These are phyloP conservation scores for Umbelopsis isabellina DNA, from an alignment of 192 early-diverging fungal species.

Conservation along the genomic window DNA sequence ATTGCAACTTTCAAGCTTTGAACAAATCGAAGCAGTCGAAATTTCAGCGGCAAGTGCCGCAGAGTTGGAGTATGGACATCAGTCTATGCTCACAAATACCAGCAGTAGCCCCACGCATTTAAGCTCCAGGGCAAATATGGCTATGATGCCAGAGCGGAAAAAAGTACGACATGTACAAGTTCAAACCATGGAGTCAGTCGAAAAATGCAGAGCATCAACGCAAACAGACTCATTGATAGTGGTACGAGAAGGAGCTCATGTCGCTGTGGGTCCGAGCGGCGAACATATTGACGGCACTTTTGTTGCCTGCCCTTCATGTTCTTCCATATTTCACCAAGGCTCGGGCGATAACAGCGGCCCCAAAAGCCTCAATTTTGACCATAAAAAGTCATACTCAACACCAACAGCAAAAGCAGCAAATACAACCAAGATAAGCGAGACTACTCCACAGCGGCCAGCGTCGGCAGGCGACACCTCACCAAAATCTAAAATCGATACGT, in stretches of 20 bases:
- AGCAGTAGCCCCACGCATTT: slow-evolving; percentile 9
- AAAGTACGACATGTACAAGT: slow-evolving; percentile 37
- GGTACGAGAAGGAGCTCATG: slow-evolving; percentile 20
- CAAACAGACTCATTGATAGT: slow-evolving; percentile 18
- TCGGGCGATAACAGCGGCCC: background rate
- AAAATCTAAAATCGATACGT: background rate
- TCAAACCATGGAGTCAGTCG: slow-evolving; percentile 24
- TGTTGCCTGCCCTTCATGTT: slow-evolving; percentile 21
- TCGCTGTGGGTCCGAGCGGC: background rate
- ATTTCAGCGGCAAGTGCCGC: background rate
- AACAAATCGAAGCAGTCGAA: slow-evolving; percentile 9
- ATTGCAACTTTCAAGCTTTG: slow-evolving; percentile 15
- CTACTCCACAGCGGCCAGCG: slow-evolving; percentile 8
- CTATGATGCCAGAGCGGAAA: slow-evolving; percentile 15
- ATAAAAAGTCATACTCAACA: slow-evolving; percentile 19
- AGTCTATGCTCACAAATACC: background rate
- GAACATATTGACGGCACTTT: background rate
- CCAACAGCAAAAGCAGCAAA: background rate
- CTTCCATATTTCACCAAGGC: slow-evolving; percentile 9
- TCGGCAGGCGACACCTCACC: background rate
- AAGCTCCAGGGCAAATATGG: slow-evolving; percentile 1
- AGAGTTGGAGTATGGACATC: background rate
- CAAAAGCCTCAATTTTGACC: background rate
- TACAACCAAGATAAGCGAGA: background rate
- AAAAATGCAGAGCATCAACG: slow-evolving; percentile 11